Evolutionary conservation across 352 stramenopile species (phyloP).

Genomic region (Pythium myriotylum): DNA sequence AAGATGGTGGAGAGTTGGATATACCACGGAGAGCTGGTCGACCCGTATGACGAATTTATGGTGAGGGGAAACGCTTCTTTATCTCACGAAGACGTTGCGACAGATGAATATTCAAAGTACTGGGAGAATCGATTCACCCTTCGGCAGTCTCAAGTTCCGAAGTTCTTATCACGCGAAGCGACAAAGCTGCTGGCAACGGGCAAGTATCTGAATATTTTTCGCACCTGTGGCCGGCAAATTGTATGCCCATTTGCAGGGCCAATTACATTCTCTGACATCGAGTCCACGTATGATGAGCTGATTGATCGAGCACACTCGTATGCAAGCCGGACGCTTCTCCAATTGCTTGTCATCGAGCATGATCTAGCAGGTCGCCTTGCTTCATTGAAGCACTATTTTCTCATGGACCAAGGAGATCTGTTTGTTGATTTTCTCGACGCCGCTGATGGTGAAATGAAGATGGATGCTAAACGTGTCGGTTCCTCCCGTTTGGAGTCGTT

Average conservation of each 20-base stretch:
- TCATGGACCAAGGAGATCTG: conserved; percentile 99
- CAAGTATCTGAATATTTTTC: conserved; percentile 93
- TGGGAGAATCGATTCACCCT: conserved; percentile 89
- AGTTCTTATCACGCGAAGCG: conserved; percentile 74
- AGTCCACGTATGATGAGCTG: conserved; percentile 80
- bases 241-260: conserved; percentile 79
- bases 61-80: conserved; percentile 80
- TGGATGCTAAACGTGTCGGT: conserved; percentile 86
- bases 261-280: conserved; percentile 65
- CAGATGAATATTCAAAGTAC: conserved; percentile 90
- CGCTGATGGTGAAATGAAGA: conserved; percentile 94
- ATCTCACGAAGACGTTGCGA: conserved; percentile 80
- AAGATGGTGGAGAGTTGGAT: conserved; percentile 92
- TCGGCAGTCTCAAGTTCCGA: conserved; percentile 74
- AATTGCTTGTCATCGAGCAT: conserved; percentile 83
- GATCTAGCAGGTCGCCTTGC: conserved; percentile 74
- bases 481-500: conserved; percentile 92
- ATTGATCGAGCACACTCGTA: conserved; percentile 85
- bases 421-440: conserved; percentile 98
- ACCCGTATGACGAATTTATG: conserved; percentile 93
- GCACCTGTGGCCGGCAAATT: conserved; percentile 75
- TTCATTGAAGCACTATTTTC: conserved; percentile 97
- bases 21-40: conserved; percentile 87
- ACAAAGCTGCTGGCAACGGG: conserved; percentile 90
- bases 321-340: conserved; percentile 73